Base-by-base conservation (phyloP, 192 early-diverging fungal genomes). In the Coemansia sp. region DNA sequence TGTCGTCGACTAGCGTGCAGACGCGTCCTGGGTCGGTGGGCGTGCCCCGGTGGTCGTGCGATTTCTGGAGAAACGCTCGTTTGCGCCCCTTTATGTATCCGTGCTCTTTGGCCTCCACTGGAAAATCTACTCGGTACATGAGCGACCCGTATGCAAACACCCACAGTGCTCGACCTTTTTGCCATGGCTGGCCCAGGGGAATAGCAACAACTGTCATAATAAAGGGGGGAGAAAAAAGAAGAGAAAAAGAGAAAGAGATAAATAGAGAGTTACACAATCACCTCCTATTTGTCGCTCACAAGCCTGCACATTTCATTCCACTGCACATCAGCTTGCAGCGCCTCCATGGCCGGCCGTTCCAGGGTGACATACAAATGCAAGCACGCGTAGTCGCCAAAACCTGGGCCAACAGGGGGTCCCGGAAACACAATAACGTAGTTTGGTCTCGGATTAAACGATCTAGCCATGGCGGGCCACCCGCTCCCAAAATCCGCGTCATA, bases 11-110 rank as follows among this genome's bases (percentile, higher is more conserved):
- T 24, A 97, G 68, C 0, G 94, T 97, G 4, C 93, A 92, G 0
- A 97, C 93, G 22, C 93, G 82, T 22, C 94, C 94, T 0, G 92
- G 93, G 6, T 77, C 58, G 27, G 84, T 80, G 5, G 83, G 81
- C 1, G 91, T 93, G 3, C 94, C 94, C 7, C 94, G 84, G 73
- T 97, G 94, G 70, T 97, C 94, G 29, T 84, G 86, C 39, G 84
- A 88, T 21, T 87, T 84, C 80, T 90, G 70, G 19, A 65, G 50
- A 48, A 64, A 63, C 12, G 60, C 58, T 12, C 60, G 56, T 10
- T 48, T 27, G 22, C 57, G 53, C 21, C 43, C 58, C 18, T 54
- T 57, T 37, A 71, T 69, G 26, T 41, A 72, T n/a, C 67, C 43
- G 53, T 63, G 61, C 11, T 63, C 48, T 33, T 60, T 33, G 3